Base-by-base conservation (phyloP, 257 asterid species). In the Voacanga thouarsii region DNA sequence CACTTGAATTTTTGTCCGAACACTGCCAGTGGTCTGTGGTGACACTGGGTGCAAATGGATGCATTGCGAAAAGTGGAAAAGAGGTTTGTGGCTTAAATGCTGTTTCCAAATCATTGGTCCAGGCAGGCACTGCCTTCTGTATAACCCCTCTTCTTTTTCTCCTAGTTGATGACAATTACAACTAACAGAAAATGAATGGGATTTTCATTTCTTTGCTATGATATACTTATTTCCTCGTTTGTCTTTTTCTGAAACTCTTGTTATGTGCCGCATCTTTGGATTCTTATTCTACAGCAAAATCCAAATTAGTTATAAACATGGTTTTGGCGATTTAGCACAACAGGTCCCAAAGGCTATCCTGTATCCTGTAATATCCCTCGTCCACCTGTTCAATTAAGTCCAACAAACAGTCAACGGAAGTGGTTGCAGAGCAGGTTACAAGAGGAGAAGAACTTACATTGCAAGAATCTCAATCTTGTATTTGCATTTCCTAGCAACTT, bases 1-100 rank as follows among this genome's bases (percentile, higher is more conserved):
- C 97, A 53, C 92, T 96, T 64, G 94, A 90, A 21, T 93, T 88
- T 75, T 75, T 96, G 75, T 89, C 94, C 26, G 84, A 89, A 80
- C 88, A 90, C 85, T 93, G 99, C 82, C 86, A 79, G 78, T 96
- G 98, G 98, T 94, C 99, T 59, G 98, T 96, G 67, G 97, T 96
- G 74, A 96, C 98, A 67, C 81, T 93, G 80, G 97, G 94, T 19
- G 75, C 93, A 61, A 96, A 88, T 73, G 99, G 99, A 51, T 89
- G 99, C 93, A 89, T 96, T 50, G 98, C 98, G 21, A 92, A 89
- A 85, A 89, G 88, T 26, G 88, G 91, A 74, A 86, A 89, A 83
- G 98, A 93, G 95, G 98, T 94, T 0, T 11, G 87, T 71, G 28
- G 65, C 55, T 43, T 44, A 19, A 24, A 12, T 43, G 26, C 64